These are phyloP conservation scores for Melanopsichium pennsylvanicum DNA, from an alignment of 1,284 basidiomycete species.

Conservation along the genomic window DNA sequence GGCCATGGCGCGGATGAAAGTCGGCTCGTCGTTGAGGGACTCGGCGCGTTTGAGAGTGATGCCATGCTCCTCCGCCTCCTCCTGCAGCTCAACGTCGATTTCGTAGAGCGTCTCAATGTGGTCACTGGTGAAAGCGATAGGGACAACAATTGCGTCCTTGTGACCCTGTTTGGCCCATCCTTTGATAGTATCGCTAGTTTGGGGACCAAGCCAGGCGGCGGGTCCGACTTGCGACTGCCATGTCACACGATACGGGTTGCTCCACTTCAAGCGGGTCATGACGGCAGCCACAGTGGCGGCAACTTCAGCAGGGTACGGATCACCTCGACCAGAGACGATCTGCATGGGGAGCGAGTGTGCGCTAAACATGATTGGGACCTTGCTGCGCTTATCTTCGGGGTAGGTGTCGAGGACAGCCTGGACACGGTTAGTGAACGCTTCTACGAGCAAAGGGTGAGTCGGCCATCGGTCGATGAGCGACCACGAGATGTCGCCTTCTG, in stretches of 20 bases:
- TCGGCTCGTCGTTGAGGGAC: constrained; percentile 96
- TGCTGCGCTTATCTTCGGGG: constrained; percentile 73
- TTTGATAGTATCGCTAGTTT: constrained; percentile 89
- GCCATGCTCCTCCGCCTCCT: constrained; percentile 81
- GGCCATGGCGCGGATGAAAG: constrained; percentile 94
- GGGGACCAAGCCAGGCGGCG: constrained; percentile 96
- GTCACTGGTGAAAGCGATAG: constrained; percentile 98
- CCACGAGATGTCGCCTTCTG: constrained; percentile 80
- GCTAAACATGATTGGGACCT: constrained; percentile 89
- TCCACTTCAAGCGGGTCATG: constrained; percentile 62
- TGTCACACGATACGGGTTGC: constrained; percentile 78
- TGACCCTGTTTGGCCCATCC: constrained; percentile 86
- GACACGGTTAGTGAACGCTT: constrained; percentile 90
- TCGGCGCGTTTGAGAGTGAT: constrained; percentile 89
- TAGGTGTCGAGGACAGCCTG: constrained; percentile 83
- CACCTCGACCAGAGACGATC: constrained; percentile 74
- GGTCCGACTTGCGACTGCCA: constrained; percentile 99
- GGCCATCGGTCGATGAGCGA: constrained; percentile 99
- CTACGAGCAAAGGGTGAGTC: constrained; percentile 88
- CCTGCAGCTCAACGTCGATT: constrained; percentile 90
- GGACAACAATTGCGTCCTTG: constrained; percentile 87
- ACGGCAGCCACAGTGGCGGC: constrained; percentile 76
- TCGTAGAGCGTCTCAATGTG: constrained; percentile 99
- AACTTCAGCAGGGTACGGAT: constrained; percentile 95
- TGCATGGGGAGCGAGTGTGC: constrained; percentile 93